Percentiles rank a stretch among this genome's conserved stretches.
Evolutionary conservation across 352 stramenopile species (phyloP).

Genomic region (Phytopythium vexans): DNA sequence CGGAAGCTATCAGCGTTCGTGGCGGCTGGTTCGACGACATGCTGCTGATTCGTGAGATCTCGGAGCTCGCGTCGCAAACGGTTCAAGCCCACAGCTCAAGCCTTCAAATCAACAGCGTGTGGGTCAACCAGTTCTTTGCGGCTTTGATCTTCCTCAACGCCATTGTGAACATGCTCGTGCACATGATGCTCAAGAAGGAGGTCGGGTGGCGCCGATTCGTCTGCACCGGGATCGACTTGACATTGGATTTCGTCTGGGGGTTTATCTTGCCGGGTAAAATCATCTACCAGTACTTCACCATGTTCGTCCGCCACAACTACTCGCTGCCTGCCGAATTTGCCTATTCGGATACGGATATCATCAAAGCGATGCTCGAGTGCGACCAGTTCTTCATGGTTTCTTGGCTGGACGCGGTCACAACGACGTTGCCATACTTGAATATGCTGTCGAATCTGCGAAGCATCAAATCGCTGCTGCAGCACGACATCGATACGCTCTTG

Average conservation of each 20-base stretch:
- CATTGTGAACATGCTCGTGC: constrained; percentile 22
- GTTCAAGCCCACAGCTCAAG: constrained; percentile 26
- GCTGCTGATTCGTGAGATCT: constrained; percentile 18
- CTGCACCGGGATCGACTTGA: constrained; percentile 21
- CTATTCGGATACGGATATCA: constrained; percentile 26
- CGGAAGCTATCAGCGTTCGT: constrained; percentile 13
- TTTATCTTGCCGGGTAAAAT: constrained; percentile 24
- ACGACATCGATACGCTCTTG: constrained; percentile 18
- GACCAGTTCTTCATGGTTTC: constrained; percentile 36
- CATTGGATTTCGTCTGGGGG: constrained; percentile 26
- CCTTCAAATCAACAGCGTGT: constrained; percentile 25
- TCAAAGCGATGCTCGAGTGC: constrained; percentile 25
- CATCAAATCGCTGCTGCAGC: constrained; percentile 25
- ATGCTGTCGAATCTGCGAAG: constrained; percentile 27
- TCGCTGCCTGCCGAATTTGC: constrained; percentile 17
- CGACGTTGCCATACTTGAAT: constrained; percentile 28
- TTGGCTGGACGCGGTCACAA: constrained; percentile 24
- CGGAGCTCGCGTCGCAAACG: constrained; percentile 25
- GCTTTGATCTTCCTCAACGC: constrained; percentile 31
- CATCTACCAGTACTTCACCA: constrained; percentile 27
- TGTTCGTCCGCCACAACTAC: constrained; percentile 18
- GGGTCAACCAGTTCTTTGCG: constrained; percentile 30
- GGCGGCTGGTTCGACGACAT: constrained; percentile 20
- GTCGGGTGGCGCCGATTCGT: constrained; percentile 18
- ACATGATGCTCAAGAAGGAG: constrained; percentile 16